Conservation (phyloP, 179 eudicot genomes). For the Beta macrorhiza region DNA sequence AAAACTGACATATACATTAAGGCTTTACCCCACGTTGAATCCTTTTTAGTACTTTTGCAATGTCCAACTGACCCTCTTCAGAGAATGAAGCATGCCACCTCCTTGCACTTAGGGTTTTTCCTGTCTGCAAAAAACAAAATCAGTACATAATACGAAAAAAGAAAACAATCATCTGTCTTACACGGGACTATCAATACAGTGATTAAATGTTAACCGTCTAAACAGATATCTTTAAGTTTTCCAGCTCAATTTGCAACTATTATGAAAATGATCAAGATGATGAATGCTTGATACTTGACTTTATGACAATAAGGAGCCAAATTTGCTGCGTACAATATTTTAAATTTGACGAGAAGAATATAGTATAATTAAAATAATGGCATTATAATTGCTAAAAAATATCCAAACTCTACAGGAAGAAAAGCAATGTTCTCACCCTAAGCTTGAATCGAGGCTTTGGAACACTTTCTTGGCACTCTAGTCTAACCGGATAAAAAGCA, state of each 20-base stretch:
- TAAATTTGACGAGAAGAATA: neutral
- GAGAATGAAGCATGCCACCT: slow-evolving; percentile 87
- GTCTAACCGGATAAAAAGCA: slow-evolving; percentile 59
- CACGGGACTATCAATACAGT: neutral
- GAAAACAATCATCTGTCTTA: neutral
- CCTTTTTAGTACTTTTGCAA: slow-evolving; percentile 76
- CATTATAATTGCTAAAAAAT: neutral
- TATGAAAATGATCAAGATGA: slow-evolving; percentile 2
- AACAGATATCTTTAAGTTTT: slow-evolving; percentile 2
- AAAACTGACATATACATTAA: neutral
- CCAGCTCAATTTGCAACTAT: neutral
- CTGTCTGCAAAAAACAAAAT: slow-evolving; percentile 42
- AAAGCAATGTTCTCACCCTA: slow-evolving; percentile 50
- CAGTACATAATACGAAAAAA: neutral
- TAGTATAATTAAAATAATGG: neutral
- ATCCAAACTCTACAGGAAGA: neutral
- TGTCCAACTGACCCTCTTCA: slow-evolving; percentile 77
- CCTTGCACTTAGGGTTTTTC: slow-evolving; percentile 83
- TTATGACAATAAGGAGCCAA: neutral
- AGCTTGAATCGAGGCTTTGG: slow-evolving; percentile 78
- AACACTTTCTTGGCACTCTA: slow-evolving; percentile 70
- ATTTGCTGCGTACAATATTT: neutral
- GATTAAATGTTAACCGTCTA: neutral
- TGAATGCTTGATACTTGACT: neutral
- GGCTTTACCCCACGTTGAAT: slow-evolving; percentile 81